Percentiles rank a stretch among this genome's conserved stretches.
These are phyloP conservation scores for Megacollybia marginata DNA, from an alignment of 768 basidiomycete species.

Conservation along the genomic window DNA sequence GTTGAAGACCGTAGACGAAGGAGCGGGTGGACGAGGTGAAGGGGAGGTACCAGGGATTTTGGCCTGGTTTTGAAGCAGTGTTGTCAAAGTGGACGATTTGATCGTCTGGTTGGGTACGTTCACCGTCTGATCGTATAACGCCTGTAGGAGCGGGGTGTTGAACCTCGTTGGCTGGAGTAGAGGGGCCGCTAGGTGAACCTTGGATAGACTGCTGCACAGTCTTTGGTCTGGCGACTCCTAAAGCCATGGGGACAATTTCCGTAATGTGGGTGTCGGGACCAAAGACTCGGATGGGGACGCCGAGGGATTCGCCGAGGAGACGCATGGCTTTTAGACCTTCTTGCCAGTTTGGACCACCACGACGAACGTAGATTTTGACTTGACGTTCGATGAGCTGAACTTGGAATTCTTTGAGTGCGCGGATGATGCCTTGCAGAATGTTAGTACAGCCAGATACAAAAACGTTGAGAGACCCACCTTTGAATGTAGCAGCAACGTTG, in stretches of 20 bases:
- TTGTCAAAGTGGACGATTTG: conserved; percentile 86
- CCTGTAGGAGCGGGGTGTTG: conserved; percentile 41
- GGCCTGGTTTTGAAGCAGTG: conserved; percentile 21
- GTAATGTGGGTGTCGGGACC: conserved; percentile 99
- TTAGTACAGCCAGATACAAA: not conserved
- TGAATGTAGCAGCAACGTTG: conserved; percentile 98
- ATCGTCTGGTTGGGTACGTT: conserved; percentile 79
- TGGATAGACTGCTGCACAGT: conserved; percentile 18
- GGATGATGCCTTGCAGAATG: conserved; percentile 57
- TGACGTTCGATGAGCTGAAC: conserved; percentile 71
- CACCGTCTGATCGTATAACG: conserved; percentile 67
- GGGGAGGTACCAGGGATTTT: conserved; percentile 78
- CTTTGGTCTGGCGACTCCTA: conserved; percentile 64
- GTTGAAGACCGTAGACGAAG: conserved; percentile 97
- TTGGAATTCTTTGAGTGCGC: conserved; percentile 91
- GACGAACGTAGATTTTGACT: conserved; percentile 95
- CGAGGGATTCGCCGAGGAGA: conserved; percentile 92
- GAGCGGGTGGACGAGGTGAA: conserved; percentile 93
- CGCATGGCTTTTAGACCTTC: conserved; percentile 93
- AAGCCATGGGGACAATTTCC: conserved; percentile 96
- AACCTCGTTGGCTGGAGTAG: conserved; percentile 29
- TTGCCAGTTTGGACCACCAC: conserved; percentile 99
- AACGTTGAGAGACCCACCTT: conserved; percentile 40
- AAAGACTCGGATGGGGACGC: conserved; percentile 94
- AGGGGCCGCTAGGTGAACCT: conserved; percentile 40